Base-by-base conservation (phyloP, 495 filamentous ascomycete genomes). In the Chaetomium fimeti region DNA sequence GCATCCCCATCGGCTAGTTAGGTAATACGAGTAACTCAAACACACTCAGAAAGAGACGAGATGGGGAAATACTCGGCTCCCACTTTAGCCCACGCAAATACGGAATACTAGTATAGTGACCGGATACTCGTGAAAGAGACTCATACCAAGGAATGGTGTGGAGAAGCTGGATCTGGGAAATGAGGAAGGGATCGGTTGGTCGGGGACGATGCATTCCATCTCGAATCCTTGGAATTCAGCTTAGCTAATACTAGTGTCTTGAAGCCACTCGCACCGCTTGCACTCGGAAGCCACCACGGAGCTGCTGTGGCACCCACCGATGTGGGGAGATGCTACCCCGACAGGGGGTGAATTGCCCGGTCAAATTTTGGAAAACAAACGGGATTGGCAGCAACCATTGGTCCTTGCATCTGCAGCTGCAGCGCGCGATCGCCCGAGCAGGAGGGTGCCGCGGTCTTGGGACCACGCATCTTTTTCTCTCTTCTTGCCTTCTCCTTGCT, bases 201-300 rank as follows among this genome's bases (percentile, higher is more conserved):
- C 12, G 45, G 45, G 20, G 43, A 18, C 5, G 43, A 22, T 47
- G 16, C 43, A 20, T 20, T 49, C 45, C 45, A 5, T 20, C 16
- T 18, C 20, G 1, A 20, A 49, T n/a, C 3, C 1, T n/a, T 49
- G 45, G 27, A 32, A 24, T 54, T 32, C 4, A 32, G 24, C 42
- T 63, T 63, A 67, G 15, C 47, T 60, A 67, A 67, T 67, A 67
- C 65, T 67, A 67, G 65, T 67, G 36, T 67, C 42, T 45, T 24
- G 6, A 2, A 22, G 4, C 16, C 18, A 2, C 32, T 36, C 3
- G 32, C 27, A 2, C 2, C n/a, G 32, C 32, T 38, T 49, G 40
- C n/a, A n/a, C n/a, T n/a, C n/a, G 32, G 32, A 36, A 36, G 32
- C 32, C 32, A 36, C 12, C 32, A 11, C 32, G 1, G 32, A 9